Evolutionary conservation across 108 stramenopile species (phyloP), one percentile per base, ranked within the genome.

Genomic region (Skeletonema potamos): DNA sequence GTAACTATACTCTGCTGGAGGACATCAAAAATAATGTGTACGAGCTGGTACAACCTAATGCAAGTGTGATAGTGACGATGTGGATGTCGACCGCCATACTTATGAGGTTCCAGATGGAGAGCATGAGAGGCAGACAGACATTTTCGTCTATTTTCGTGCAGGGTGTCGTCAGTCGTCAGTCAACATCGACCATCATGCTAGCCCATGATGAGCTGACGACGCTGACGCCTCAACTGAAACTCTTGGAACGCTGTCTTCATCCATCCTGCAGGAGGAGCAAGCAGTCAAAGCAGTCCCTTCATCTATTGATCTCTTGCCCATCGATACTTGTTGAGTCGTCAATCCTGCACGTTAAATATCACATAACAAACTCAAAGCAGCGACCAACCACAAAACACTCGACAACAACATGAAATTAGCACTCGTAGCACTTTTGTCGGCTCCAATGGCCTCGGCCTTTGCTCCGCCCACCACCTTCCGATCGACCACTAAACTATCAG

Each of bases 371-470:
- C 18, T 4, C 58, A 27, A 34, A 0, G 28, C 4, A 28, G 3
- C 9, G 57, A 6, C 3, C 28, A 67, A 28, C 30, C 28, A 55
- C 24, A 8, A 18, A n/a, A 20, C 1, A 48, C 20, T 22, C 46
- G 15, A 48, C 46, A 36, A 24, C 20, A 54, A 20, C 27, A 84
- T 84, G 83, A 80, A 81, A 54, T 62, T 77, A 33, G 15, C 33
- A 1, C 55, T 64, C 20, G 8, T 63, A 4, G 10, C 34, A 22
- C 64, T 76, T 27, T 32, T 74, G 7, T 68, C 73, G 41, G 58
- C 72, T 28, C 57, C 62, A 20, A 60, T 56, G 36, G 73, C 73
- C 43, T 66, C 70, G 61, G 85, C 85, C 26, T 89, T 89, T 60
- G 88, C 86, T 13, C 85, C 88, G 20, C 48, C 71, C 11, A 62